Conservation (phyloP, 495 filamentous ascomycete genomes). For the Hypomontagnella submonticulosa region DNA sequence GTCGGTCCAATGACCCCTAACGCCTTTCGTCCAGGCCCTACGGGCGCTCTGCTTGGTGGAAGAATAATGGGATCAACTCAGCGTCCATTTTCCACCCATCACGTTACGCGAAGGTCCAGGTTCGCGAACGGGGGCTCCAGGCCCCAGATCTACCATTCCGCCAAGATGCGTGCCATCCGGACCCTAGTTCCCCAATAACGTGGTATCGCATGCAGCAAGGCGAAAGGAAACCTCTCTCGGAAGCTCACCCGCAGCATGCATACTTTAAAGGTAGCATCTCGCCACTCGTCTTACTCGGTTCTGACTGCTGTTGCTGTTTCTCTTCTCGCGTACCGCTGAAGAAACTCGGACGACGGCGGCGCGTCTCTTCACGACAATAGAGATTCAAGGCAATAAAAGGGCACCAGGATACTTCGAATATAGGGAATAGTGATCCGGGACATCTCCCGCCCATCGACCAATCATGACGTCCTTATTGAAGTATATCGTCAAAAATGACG, state of each 20-base stretch:
- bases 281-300: conserved; percentile 24
- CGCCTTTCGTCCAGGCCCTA: conserved; percentile 21
- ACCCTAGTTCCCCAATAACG: conserved; percentile 32
- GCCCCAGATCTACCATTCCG: conserved; percentile 25
- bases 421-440: conserved; percentile 21
- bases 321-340: conserved; percentile 26
- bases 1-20: conserved; percentile 29
- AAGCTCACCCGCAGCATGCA: conserved; percentile 34
- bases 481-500: conserved; percentile 80
- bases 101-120: conserved; percentile 8
- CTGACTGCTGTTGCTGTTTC: conserved; percentile 5
- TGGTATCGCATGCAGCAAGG: conserved; percentile 38
- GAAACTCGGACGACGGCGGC: conserved; percentile 12
- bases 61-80: conserved; percentile 32
- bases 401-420: conserved; percentile 9
- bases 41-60: conserved; percentile 44
- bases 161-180: conserved; percentile 17
- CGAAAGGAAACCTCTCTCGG: conserved; percentile 32
- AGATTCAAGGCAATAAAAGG: not conserved
- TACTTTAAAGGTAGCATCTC: conserved; percentile 34
- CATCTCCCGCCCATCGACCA: conserved; percentile 27
- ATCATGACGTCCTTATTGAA: conserved; percentile 59
- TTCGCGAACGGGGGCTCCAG: conserved; percentile 5
- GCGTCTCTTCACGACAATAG: conserved; percentile 16
- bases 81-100: conserved; percentile 39